Evolutionary conservation across 805 yeast species (phyloP).

Genomic region (Wickerhamomyces kurtzmanii): DNA sequence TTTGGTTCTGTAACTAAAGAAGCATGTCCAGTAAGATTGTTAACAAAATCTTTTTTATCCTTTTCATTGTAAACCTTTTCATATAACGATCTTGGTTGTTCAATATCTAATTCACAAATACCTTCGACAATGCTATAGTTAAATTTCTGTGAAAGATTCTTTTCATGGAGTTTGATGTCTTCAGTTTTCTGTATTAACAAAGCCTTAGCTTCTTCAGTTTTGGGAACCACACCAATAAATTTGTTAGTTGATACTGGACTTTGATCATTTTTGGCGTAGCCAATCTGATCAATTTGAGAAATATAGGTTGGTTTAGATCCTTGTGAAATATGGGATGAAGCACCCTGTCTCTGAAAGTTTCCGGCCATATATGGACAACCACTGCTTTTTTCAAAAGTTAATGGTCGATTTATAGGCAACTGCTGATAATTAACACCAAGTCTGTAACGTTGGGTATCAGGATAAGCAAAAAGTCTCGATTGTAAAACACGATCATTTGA

Average conservation of each 20-base stretch:
- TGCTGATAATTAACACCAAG: conserved; percentile 62
- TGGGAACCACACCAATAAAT: conserved; percentile 24
- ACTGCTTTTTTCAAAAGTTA: conserved; percentile 16
- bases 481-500: conserved; percentile 73
- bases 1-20: conserved; percentile 18
- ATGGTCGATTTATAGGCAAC: conserved; percentile 49
- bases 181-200: conserved; percentile 20
- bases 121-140: conserved; percentile 29
- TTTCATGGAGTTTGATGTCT: conserved; percentile 22
- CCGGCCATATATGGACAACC: conserved; percentile 41
- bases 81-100: conserved; percentile 35
- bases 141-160: conserved; percentile 24
- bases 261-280: conserved; percentile 8
- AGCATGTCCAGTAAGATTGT: conserved; percentile 30
- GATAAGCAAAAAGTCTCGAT: conserved; percentile 65
- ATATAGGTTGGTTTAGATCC: conserved; percentile 44
- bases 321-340: conserved; percentile 36
- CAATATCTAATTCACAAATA: conserved; percentile 31
- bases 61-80: conserved; percentile 25
- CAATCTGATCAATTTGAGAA: conserved; percentile 26
- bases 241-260: conserved; percentile 15
- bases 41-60: conserved; percentile 22
- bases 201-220: conserved; percentile 15
- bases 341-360: conserved; percentile 53
- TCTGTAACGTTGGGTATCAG: conserved; percentile 72